Base-by-base conservation (phyloP, 2,329 filamentous ascomycete species). In the Colletotrichum kahawae region DNA sequence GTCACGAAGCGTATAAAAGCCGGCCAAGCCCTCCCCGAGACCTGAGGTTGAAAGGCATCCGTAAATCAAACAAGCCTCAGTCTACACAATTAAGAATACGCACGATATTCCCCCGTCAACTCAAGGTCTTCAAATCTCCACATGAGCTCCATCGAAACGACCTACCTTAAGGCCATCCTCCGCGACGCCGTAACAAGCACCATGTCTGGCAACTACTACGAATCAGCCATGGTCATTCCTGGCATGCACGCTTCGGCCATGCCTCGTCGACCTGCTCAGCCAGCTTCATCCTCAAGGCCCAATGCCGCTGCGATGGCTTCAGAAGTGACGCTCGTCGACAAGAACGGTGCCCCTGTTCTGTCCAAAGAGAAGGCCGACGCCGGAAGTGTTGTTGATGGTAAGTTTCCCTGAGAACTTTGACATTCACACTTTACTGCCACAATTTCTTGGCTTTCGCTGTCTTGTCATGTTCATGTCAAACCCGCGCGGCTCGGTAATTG, bases 301-400 rank as follows among this genome's bases (percentile, higher is more conserved):
- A 67, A 33, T 14, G 56, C 38, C 5, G 69, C 43, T 18, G 73
- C 73, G 34, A 75, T 73, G 73, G 57, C 69, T 27, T 75, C 73
- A n/a, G 73, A 75, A 27, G 56, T 65, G 36, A 75, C 73, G 10
- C 73, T 75, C 5, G 73, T 75, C 16, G 73, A 75, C 73, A 64
- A 73, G 70, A 66, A 68, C 34, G 69, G 73, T 10, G 43, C 24
- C 36, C 63, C 69, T n/a, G 64, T 38, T 34, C 12, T 64, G 57
- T 73, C 69, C 10, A 75, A 75, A 29, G 69, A 75, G 63, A 73
- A 75, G 69, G 24, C 57, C 14, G 73, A 75, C 18, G 69, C 64
- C 21, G 48, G 29, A n/a, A 60, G 69, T 13, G 21, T 31, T 24
- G 34, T 64, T 3, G 14, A 56, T 29, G 70, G 73, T 75, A 59